These are phyloP conservation scores for Dryas alaskensis DNA, from an alignment of 306 rosid species.

Conservation along the genomic window DNA sequence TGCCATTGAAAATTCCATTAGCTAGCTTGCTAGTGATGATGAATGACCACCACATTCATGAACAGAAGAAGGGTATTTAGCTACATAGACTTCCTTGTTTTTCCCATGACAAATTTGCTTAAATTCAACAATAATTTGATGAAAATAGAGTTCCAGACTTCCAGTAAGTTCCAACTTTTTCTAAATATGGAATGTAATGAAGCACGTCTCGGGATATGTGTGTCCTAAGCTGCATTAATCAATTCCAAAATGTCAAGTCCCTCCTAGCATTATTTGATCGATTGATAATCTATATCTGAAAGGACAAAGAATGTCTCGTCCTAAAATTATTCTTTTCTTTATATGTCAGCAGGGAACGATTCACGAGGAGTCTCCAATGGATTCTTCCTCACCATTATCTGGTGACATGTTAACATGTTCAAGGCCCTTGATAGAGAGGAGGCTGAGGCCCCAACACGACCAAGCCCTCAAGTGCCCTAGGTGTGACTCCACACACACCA, in stretches of 20 bases:
- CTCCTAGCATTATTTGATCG: neutral
- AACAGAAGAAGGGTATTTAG: neutral
- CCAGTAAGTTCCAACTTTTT: no score
- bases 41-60: neutral
- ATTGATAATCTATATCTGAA: neutral
- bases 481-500: slow-evolving; percentile 94
- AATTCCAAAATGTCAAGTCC: neutral
- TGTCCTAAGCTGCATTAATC: no score
- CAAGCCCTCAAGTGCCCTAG: slow-evolving; percentile 87
- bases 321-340: neutral
- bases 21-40: neutral
- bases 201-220: neutral
- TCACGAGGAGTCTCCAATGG: slow-evolving; percentile 71
- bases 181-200: neutral
- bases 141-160: no score
- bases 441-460: slow-evolving; percentile 77
- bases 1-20: neutral
- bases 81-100: no score
- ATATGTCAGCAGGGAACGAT: slow-evolving; percentile 51
- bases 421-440: slow-evolving; percentile 66
- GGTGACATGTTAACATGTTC: slow-evolving; percentile 79
- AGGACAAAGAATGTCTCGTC: neutral
- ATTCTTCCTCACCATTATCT: slow-evolving; percentile 70
- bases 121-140: no score
- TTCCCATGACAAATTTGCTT: no score